Conservation (phyloP, 805 yeast genomes). For the Metschnikowia colocasiae region DNA sequence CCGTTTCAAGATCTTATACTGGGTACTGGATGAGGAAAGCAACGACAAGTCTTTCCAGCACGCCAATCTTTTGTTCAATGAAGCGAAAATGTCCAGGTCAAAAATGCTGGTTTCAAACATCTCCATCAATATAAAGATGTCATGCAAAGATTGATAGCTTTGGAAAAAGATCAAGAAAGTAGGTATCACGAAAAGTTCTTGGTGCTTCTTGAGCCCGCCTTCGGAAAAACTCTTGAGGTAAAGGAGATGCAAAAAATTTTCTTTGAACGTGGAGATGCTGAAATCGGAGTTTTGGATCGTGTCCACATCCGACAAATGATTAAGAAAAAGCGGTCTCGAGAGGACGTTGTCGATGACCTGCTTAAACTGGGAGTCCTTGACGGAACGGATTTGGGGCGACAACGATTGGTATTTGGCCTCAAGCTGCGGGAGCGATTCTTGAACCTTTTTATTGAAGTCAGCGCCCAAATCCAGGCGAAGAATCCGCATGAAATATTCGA, state of each 20-base stretch:
- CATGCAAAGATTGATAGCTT: conserved; percentile 19
- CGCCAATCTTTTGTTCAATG: conserved; percentile 25
- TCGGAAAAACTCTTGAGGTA: conserved; percentile 38
- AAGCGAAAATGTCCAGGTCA: conserved; percentile 24
- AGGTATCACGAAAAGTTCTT: conserved; percentile 40
- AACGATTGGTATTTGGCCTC: conserved; percentile 23
- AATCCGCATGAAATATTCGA: conserved; percentile 26
- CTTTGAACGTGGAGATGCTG: conserved; percentile 15
- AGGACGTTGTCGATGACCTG: conserved; percentile 22
- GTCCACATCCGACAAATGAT: conserved; percentile 16
- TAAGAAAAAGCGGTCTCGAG: conserved; percentile 30
- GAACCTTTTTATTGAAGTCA: conserved; percentile 17
- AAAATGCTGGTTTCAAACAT: conserved; percentile 33
- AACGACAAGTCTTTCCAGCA: conserved; percentile 27
- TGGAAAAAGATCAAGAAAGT: conserved; percentile 30
- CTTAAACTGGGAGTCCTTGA: conserved; percentile 34
- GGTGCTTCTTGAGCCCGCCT: conserved; percentile 36
- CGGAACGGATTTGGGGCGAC: conserved; percentile 26
- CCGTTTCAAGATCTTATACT: conserved; percentile 23
- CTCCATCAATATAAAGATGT: conserved; percentile 31
- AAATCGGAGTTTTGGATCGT: conserved; percentile 1
- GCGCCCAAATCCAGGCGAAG: conserved; percentile 20
- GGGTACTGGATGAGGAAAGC: conserved; percentile 18
- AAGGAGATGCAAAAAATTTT: conserved; percentile 29
- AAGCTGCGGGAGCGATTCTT: conserved; percentile 20